Conservation (phyloP, 768 basidiomycete genomes). For the Xerocomus potaroensis region DNA sequence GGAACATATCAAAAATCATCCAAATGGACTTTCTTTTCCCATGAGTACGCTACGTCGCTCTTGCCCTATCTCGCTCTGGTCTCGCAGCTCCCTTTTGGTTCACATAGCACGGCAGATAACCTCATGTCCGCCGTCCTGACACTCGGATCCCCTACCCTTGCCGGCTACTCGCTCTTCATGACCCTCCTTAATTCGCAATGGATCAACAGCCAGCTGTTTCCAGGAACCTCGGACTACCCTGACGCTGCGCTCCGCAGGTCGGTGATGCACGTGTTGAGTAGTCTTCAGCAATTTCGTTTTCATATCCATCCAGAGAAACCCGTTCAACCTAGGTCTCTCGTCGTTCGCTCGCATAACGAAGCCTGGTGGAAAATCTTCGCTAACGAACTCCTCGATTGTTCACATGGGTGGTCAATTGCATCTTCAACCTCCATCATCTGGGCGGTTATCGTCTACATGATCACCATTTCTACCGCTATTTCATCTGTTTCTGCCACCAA, state of each 20-base stretch:
- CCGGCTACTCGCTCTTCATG: constrained; percentile 35
- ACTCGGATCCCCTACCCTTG: constrained; percentile 42
- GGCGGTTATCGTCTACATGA: constrained; percentile 40
- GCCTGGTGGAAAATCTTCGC: constrained; percentile 35
- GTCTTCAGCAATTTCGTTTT: too few relatives aligned
- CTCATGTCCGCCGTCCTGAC: constrained; percentile 39
- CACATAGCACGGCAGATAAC: constrained; percentile 16
- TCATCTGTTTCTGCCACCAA: constrained; percentile 9
- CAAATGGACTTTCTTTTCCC: constrained; percentile 9
- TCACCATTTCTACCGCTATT: constrained; percentile 13
- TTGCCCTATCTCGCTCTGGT: not conserved
- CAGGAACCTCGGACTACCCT: constrained; percentile 27
- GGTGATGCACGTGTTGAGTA: constrained; percentile 31
- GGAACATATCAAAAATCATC: constrained; percentile 10
- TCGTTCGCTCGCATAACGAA: constrained; percentile 37
- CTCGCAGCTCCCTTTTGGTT: not conserved
- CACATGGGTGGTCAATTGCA: constrained; percentile 38
- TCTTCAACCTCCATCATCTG: constrained; percentile 38
- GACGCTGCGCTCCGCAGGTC: not conserved
- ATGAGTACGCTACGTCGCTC: not conserved
- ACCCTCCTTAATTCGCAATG: not conserved
- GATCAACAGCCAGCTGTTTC: constrained; percentile 30
- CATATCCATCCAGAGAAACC: too few relatives aligned
- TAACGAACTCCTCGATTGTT: constrained; percentile 33
- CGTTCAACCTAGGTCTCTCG: too few relatives aligned